phyloP scores from a whole-genome alignment of 2,329 filamentous ascomycete species.

The Hypoxylon sp. region DNA sequence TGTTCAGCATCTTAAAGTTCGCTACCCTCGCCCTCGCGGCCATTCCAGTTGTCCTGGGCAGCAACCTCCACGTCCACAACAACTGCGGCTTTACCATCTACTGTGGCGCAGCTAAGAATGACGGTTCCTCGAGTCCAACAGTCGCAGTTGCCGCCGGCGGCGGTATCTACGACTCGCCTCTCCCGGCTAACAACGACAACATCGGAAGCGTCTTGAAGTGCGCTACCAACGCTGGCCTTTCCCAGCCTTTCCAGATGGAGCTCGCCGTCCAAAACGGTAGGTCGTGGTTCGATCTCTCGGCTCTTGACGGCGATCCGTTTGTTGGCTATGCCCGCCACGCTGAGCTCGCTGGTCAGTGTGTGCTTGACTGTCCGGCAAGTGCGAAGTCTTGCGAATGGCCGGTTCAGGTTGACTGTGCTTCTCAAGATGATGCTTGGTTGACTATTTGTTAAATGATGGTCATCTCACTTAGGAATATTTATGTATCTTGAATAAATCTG shows the following conservation, averaged over 20 bases:
- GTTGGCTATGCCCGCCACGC: constrained; percentile 39
- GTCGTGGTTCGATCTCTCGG: constrained; percentile 46
- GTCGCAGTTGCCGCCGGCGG: constrained; percentile 9
- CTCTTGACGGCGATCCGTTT: constrained; percentile 46
- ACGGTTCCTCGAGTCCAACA: constrained; percentile 24
- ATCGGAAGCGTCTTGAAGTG: constrained; percentile 48
- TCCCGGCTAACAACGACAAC: constrained; percentile 41
- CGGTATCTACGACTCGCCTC: constrained; percentile 31
- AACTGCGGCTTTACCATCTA: constrained; percentile 41
- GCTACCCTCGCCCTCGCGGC: constrained; percentile 17
- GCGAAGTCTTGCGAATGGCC: constrained; percentile 44
- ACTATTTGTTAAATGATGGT: constrained; percentile 19
- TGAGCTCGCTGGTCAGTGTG: constrained; percentile 40
- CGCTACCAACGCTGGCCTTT: background rate
- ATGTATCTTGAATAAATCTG: background rate
- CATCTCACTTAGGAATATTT: background rate
- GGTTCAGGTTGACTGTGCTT: constrained; percentile 27
- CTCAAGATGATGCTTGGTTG: constrained; percentile 28
- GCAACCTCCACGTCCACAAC: constrained; percentile 38
- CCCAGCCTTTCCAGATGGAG: constrained; percentile 47
- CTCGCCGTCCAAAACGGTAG: constrained; percentile 38
- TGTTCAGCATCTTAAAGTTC: constrained; percentile 22
- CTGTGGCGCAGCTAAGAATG: constrained; percentile 44
- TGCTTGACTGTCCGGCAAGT: constrained; percentile 42
- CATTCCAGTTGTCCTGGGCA: constrained; percentile 27